Base-by-base conservation (phyloP, 768 basidiomycete genomes). In the Boletus fagicola region DNA sequence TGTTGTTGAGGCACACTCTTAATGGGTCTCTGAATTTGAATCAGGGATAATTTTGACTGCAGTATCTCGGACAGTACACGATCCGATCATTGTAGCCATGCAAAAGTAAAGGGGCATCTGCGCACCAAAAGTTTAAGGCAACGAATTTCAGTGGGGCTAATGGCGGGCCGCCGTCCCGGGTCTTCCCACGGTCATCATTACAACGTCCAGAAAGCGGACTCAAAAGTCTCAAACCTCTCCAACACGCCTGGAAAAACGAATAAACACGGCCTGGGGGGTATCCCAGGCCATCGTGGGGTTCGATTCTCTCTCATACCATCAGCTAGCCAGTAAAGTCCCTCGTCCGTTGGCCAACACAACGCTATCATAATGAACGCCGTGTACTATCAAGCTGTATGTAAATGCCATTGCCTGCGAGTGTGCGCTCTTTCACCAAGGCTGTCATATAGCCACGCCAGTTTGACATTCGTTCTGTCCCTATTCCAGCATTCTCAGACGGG, bases 401-500 rank as follows among this genome's bases (percentile, higher is more conserved):
- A 28, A 31, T 5, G n/a, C 16, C 20, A 11, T 30, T 16, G n/a
- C 52, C 5, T 55, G 26, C 26, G 62, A 57, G 66, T 39, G 16
- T 40, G 40, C 15, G 0, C 5, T 11, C 30, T 40, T 26, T 49
- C 42, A 44, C 49, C 6, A 4, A 53, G 3, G 9, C 2, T 40
- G 26, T 28, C 45, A 18, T 40, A 43, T 46, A 81, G 80, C 77
- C 83, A 33, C 73, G 74, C 51, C 68, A 83, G 49, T 81, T 85
- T 51, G 79, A 81, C 57, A 77, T 84, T 58, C 76, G 78, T 62
- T 74, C 72, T 15, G 78, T 80, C 12, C 76, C 81, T 24, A 75
- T 85, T 40, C 83, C 84, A 30, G 59, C 79, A 54, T 78, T 84
- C 54, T 72, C 72, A 30, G 80, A 82, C 56, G 77, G 82, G 53